Percentiles rank a stretch among this genome's conserved stretches.
These are phyloP conservation scores for Irpex lacteus DNA, from an alignment of 1,284 basidiomycete species.

Conservation along the genomic window DNA sequence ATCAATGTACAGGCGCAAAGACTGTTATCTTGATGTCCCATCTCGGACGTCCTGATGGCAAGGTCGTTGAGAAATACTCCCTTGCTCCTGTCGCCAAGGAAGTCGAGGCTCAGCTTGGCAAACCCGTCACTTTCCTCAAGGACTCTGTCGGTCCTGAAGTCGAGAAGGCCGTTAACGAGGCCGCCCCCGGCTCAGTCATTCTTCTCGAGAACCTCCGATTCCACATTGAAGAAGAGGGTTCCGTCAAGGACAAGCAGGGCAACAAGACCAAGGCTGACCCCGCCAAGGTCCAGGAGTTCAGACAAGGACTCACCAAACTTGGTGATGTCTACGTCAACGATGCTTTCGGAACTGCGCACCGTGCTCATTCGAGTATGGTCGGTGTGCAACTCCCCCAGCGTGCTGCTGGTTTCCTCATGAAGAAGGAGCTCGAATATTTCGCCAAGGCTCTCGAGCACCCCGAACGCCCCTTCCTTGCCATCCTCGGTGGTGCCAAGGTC, in stretches of 20 bases:
- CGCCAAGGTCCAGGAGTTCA: conserved; percentile 81
- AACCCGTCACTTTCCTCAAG: conserved; percentile 77
- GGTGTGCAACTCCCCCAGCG: conserved; percentile 92
- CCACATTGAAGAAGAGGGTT: conserved; percentile 98
- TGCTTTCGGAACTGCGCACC: conserved; percentile 98
- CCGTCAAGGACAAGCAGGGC: conserved; percentile 88
- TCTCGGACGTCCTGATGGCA: conserved; percentile 95
- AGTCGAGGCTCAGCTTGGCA: conserved; percentile 68
- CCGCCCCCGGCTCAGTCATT: conserved; percentile 79
- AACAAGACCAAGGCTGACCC: conserved; percentile 93
- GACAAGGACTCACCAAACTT: conserved; percentile 84
- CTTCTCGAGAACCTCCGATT: conserved; percentile 98
- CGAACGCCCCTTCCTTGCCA: conserved; percentile 95
- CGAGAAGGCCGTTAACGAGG: conserved; percentile 75
- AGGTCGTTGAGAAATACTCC: conserved; percentile 87
- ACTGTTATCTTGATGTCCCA: conserved; percentile 96
- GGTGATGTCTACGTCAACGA: conserved; percentile 99
- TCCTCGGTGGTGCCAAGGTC: conserved; percentile 98
- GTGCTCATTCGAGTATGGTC: conserved; percentile 98
- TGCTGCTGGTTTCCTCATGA: conserved; percentile 95
- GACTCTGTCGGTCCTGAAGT: conserved; percentile 89
- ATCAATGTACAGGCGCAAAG: conserved; percentile 62
- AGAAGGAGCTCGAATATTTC: conserved; percentile 99
- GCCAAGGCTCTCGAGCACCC: conserved; percentile 96
- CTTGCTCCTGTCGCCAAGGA: conserved; percentile 84